Base-by-base conservation (phyloP, 805 yeast species). In the Kazachstania africana region DNA sequence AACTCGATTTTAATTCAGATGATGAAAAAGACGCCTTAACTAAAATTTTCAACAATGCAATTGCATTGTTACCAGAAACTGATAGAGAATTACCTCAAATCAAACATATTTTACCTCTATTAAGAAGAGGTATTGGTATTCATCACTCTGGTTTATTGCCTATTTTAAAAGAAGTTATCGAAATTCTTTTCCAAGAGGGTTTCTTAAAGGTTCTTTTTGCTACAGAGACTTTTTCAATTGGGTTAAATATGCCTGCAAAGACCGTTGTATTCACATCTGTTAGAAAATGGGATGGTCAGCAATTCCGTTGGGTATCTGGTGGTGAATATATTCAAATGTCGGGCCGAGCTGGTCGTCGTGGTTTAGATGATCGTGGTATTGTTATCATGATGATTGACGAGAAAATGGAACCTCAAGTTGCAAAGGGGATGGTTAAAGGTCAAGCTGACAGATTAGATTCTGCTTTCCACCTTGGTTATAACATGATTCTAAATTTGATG, bases 251-350 rank as follows among this genome's bases (percentile, higher is more conserved):
- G 98, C 99, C 99, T 47, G 97, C 98, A 8, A 91, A 91, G 49
- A 91, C 99, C 0, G 99, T 91, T 27, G 98, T 91, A 3, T 91
- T 91, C 58, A 91, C 98, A 0, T 82, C 88, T 21, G 98, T 91
- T 14, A 75, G 98, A 53, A 91, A 91, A 57, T 91, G 96, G 94
- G 99, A 91, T 62, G 98, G 98, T 47, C 75, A 73, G 40, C 94
- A 88, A 13, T 85, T 88, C 67, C 76, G 99, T 60, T 91, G 98
- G 98, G 96, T 91, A 20, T 82, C 95, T 35, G 98, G 98, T 37
- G 99, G 99, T 65, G 99, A 91, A 62, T 91, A 91, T 60, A 91
- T 91, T 52, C 99, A 91, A 63, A 91, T 91, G 99, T 83, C 95
- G 27, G 99, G 99, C 43, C 77, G 99, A 60, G 99, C 99, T 15